Conservation (phyloP, 768 basidiomycete genomes). For the Austroboletus eburneus region DNA sequence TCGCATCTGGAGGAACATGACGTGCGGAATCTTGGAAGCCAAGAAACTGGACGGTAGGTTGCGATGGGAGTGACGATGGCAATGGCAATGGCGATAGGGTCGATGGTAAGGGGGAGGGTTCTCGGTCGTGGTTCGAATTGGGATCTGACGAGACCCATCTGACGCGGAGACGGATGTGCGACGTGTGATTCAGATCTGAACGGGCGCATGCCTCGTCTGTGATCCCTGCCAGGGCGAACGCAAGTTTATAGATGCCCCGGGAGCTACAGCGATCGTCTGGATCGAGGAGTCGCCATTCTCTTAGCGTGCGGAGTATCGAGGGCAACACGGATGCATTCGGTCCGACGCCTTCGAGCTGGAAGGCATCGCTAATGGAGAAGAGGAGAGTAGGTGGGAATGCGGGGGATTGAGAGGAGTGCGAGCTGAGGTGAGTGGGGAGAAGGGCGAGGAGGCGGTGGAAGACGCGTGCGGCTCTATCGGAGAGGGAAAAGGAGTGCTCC, state of each 20-base stretch:
- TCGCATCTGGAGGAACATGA: no score
- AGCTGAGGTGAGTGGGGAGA: conserved; percentile 9
- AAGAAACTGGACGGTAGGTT: no score
- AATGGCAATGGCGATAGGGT: conserved; percentile 1
- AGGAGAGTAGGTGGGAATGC: conserved; percentile 18
- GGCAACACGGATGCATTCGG: conserved; percentile 12
- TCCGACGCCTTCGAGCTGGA: conserved; percentile 3
- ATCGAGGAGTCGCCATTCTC: conserved; percentile 24
- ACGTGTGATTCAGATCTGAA: neutral
- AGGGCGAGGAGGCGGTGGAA: conserved; percentile 16
- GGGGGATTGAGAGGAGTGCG: neutral
- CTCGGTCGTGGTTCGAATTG: conserved; percentile 2
- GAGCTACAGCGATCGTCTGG: conserved; percentile 10
- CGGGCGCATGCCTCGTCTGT: neutral
- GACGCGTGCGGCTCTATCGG: conserved; percentile 3
- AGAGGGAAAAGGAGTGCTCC: conserved; percentile 4
- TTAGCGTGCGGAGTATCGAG: conserved; percentile 20
- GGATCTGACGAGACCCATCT: conserved; percentile 16
- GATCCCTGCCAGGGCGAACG: conserved; percentile 18
- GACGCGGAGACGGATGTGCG: conserved; percentile 10
- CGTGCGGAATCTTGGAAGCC: conserved; percentile 1
- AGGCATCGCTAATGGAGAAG: conserved; percentile 19
- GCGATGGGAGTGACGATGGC: no score
- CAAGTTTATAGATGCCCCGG: conserved; percentile 13
- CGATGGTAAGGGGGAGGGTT: neutral